Evolutionary conservation across 495 filamentous ascomycete species (phyloP), one percentile per base, ranked within the genome.

Genomic region (Choiromyces venosus): DNA sequence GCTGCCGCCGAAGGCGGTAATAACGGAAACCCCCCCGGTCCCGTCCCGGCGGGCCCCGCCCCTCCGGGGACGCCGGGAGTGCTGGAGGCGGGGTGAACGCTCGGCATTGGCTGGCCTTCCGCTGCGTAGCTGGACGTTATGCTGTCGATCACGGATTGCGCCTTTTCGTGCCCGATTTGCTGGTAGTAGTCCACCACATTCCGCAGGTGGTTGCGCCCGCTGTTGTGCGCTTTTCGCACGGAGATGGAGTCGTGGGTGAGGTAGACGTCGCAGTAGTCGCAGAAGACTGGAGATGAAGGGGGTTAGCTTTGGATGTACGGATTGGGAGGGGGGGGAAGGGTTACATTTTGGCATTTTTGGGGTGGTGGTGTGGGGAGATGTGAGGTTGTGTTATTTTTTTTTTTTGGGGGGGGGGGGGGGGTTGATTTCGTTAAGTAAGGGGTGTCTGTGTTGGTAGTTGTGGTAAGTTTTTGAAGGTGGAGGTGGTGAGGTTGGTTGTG

Each of bases 181-280:
- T 97, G 93, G 84, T 99, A 99, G 85, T 99, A 99, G 75, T 97
- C 93, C 78, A 97, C 88, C 18, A 99, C 95, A 82, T 99, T 99
- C 74, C 96, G 91, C 67, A 98, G 86, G 81, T 99, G 95, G 84
- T 99, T 99, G 66, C 94, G 88, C 73, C 95, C 95, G 79, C 88
- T 91, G 86, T 99, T 99, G 84, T 99, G 95, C 21, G 95, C 95
- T 85, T 97, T 97, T 81, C 95, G 92, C 81, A 99, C 95, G 85
- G 92, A 96, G 94, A 98, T 99, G 19, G 92, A 96, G 89, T 99
- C 96, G 87, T 99, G 95, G 72, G 96, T 99, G 77, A 99, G 91
- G 87, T 99, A 99, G 83, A 99, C 96, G 90, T 99, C 95, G 88
- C 95, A 99, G 86, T 98, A 99, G 83, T 99, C 95, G 87, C 95